Evolutionary conservation across 352 stramenopile species (phyloP).

Genomic region (Globisporangium apiculatum): DNA sequence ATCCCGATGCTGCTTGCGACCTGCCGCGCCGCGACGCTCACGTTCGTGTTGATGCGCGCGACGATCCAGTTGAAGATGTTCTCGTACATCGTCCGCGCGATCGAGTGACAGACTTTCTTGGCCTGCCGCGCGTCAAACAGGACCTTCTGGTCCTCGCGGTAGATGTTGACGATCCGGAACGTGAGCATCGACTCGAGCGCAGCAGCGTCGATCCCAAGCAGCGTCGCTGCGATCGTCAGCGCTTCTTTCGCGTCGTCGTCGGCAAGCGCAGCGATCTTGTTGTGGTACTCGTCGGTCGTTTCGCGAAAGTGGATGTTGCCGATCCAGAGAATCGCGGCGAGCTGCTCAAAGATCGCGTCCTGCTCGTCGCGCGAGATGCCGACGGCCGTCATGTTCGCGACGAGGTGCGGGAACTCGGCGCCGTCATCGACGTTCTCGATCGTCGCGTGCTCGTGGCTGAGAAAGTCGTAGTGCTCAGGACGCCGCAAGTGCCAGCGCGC

Average conservation of each 20-base stretch:
- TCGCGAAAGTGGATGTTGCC: conserved; percentile 80
- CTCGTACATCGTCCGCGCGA: conserved; percentile 84
- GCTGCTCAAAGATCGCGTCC: conserved; percentile 63
- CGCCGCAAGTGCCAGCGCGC: conserved; percentile 47
- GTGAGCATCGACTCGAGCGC: conserved; percentile 69
- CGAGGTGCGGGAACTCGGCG: conserved; percentile 52
- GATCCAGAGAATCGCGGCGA: conserved; percentile 78
- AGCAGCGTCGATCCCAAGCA: conserved; percentile 57
- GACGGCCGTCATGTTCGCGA: conserved; percentile 58
- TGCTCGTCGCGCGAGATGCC: conserved; percentile 72
- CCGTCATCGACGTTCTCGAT: conserved; percentile 79
- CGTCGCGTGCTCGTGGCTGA: conserved; percentile 52
- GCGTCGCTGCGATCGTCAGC: conserved; percentile 42
- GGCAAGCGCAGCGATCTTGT: conserved; percentile 61
- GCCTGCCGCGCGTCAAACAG: conserved; percentile 67
- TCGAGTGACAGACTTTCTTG: conserved; percentile 79
- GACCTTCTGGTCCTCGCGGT: conserved; percentile 71
- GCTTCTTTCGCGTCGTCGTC: conserved; percentile 42
- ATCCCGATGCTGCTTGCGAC: conserved; percentile 83
- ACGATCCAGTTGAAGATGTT: conserved; percentile 90
- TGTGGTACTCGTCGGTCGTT: conserved; percentile 64
- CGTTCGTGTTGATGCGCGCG: conserved; percentile 77
- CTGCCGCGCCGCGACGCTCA: conserved; percentile 47
- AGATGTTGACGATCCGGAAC: conserved; percentile 76
- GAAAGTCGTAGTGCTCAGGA: conserved; percentile 53